Conservation (phyloP, 2,329 filamentous ascomycete species). For the Penicillium oxalicum region DNA sequence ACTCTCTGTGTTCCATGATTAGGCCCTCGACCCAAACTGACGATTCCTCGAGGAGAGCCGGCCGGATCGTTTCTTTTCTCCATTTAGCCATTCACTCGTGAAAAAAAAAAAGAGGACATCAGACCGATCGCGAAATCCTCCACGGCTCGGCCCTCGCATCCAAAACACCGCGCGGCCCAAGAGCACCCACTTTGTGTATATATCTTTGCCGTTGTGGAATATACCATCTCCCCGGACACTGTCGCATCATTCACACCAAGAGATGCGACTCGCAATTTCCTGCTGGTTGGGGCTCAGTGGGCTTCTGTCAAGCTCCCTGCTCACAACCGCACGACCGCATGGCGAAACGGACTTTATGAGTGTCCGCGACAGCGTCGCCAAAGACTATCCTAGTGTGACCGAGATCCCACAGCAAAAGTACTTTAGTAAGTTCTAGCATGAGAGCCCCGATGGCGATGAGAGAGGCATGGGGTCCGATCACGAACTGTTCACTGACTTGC, state of each 20-base stretch:
- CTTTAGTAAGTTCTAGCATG: constrained; percentile 38
- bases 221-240: too few relatives aligned
- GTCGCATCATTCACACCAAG: neutral
- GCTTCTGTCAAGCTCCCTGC: constrained; percentile 12
- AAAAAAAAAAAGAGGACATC: too few relatives aligned
- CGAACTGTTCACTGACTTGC: constrained; percentile 5
- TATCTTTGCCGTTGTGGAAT: too few relatives aligned
- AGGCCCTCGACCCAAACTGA: too few relatives aligned
- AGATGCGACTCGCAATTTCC: constrained; percentile 19
- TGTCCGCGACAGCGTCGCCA: constrained; percentile 37
- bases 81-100: too few relatives aligned
- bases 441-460: too few relatives aligned
- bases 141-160: too few relatives aligned
- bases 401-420: constrained; percentile 44
- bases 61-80: too few relatives aligned
- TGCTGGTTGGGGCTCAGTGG: constrained; percentile 16
- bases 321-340: constrained; percentile 7
- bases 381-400: constrained; percentile 35
- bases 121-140: too few relatives aligned
- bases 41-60: too few relatives aligned
- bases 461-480: neutral
- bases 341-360: constrained; percentile 38
- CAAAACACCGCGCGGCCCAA: too few relatives aligned
- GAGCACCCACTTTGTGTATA: too few relatives aligned
- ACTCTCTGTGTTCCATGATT: neutral